These are phyloP conservation scores for Novymonas esmeraldas DNA, from an alignment of 208 protist genomes.

Conservation along the genomic window DNA sequence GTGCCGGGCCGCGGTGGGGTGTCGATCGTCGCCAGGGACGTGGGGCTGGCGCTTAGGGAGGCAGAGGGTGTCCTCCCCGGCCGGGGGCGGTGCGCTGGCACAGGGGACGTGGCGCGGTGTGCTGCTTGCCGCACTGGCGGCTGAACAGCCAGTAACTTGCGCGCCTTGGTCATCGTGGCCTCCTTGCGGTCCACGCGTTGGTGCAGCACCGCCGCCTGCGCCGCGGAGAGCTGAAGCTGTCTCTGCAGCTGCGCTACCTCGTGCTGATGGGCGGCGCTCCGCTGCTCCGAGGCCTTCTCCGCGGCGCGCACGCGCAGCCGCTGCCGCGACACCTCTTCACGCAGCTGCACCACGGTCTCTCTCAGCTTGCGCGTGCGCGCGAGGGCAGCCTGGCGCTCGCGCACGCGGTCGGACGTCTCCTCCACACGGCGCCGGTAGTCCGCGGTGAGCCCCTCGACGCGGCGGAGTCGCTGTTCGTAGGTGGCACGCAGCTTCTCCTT, in stretches of 20 bases:
- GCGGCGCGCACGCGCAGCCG: constrained; percentile 34
- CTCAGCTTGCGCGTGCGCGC: constrained; percentile 47
- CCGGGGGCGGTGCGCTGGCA: neutral
- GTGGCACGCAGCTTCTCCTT: constrained; percentile 29
- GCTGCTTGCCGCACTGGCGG: constrained; percentile 22
- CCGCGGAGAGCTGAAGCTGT: constrained; percentile 41
- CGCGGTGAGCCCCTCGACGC: constrained; percentile 39
- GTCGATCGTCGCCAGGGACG: neutral
- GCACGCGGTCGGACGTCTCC: constrained; percentile 42
- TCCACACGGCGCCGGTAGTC: constrained; percentile 47
- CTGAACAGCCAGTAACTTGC: constrained; percentile 31
- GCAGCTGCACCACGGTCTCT: constrained; percentile 41
- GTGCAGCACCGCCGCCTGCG: constrained; percentile 31
- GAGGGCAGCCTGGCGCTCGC: constrained; percentile 19
- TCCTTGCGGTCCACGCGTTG: constrained; percentile 20
- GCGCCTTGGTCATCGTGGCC: constrained; percentile 22
- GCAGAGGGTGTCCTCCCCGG: constrained; percentile 7
- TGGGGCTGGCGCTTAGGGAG: neutral
- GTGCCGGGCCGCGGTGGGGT: constrained; percentile 7
- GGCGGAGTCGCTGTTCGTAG: constrained; percentile 48
- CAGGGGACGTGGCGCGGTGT: neutral
- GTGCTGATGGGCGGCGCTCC: constrained; percentile 43
- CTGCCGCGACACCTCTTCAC: constrained; percentile 54
- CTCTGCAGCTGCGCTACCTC: constrained; percentile 55
- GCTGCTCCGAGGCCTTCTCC: constrained; percentile 38